Base-by-base conservation (phyloP, 179 eudicot species). In the Silene coronaria region DNA sequence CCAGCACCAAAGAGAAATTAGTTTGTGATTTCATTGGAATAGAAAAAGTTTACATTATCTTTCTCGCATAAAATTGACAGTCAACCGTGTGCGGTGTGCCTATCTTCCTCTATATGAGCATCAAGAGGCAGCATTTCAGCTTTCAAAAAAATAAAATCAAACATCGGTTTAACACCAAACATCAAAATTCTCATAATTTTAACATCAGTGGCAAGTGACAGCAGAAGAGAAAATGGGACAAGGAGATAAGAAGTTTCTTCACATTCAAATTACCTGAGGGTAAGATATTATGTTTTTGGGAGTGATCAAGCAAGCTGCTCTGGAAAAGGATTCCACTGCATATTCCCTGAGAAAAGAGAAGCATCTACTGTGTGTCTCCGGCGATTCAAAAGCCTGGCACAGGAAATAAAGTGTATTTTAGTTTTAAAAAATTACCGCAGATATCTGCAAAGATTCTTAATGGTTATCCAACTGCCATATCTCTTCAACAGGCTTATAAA, bases 321-420 rank as follows among this genome's bases (percentile, higher is more conserved):
- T 87, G 51, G 97, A 84, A 70, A 88, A 84, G 71, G 97, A 95
- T 65, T 92, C 97, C 80, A 77, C 93, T 26, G 93, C 97, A 83
- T 95, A 95, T 81, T 92, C 89, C 84, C 99, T 82, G 38, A 95
- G 89, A 81, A 89, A 95, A 72, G 92, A 81, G 80, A 84, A 66
- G 84, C 97, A 92, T 76, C 76, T 89, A 85, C 93, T 74, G 76
- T 92, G 99, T 22, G 97, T 95, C 75, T 95, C 87, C 26, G 99
- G 99, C 36, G 99, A 92, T 83, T 95, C 99, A 85, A 95, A 95
- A 71, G 99, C 99, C 99, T 95, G 88, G 51, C 75, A 83, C 34
- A 30, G 26, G 67, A 63, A 60, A 61, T 23, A 51, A 77, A 71
- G 32, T 24, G 7, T 16, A 46, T 11, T n/a, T 75, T 45, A 78